Conservation (phyloP, 2,329 filamentous ascomycete genomes). For the Parasarocladium wereldwijsianum region DNA sequence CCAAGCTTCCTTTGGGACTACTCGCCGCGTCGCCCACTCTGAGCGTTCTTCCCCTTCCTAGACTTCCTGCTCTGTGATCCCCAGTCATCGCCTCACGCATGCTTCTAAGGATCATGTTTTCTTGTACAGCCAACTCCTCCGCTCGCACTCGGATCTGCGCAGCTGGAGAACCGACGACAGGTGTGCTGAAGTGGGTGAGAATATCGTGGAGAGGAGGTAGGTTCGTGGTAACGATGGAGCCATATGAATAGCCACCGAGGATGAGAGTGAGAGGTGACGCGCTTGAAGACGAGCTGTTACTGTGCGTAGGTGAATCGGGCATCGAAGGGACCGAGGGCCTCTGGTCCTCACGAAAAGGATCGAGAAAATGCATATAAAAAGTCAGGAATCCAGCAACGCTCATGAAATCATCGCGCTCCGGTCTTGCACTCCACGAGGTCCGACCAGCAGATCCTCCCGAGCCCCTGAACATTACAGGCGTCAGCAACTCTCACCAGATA, state of each 20-base stretch:
- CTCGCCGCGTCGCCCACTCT: slow-evolving; percentile 27
- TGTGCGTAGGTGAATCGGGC: not conserved
- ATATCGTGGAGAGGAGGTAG: slow-evolving; percentile 51
- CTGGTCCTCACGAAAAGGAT: slow-evolving; percentile 18
- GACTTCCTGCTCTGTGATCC: slow-evolving; percentile 11
- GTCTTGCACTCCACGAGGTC: slow-evolving; percentile 76
- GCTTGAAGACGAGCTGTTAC: not conserved
- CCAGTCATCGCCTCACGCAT: slow-evolving; percentile 17
- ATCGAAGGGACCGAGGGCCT: slow-evolving; percentile 6
- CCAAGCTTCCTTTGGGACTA: slow-evolving; percentile 22
- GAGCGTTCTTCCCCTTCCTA: slow-evolving; percentile 12
- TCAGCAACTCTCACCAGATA: slow-evolving; percentile 3
- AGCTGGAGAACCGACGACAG: slow-evolving; percentile 34
- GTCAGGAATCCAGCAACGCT: slow-evolving; percentile 70
- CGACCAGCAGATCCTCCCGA: slow-evolving; percentile 58
- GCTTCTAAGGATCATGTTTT: slow-evolving; percentile 31
- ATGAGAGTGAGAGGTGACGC: slow-evolving; percentile 28
- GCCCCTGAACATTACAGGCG: slow-evolving; percentile 39
- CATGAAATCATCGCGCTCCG: slow-evolving; percentile 70
- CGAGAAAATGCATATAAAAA: slow-evolving; percentile 52
- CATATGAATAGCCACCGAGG: slow-evolving; percentile 80
- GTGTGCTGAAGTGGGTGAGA: slow-evolving; percentile 40
- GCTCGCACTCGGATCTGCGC: slow-evolving; percentile 60
- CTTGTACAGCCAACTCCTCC: slow-evolving; percentile 49
- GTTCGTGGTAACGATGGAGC: slow-evolving; percentile 64